Evolutionary conservation across 306 rosid species (phyloP).

Genomic region (Dicorynia guianensis): DNA sequence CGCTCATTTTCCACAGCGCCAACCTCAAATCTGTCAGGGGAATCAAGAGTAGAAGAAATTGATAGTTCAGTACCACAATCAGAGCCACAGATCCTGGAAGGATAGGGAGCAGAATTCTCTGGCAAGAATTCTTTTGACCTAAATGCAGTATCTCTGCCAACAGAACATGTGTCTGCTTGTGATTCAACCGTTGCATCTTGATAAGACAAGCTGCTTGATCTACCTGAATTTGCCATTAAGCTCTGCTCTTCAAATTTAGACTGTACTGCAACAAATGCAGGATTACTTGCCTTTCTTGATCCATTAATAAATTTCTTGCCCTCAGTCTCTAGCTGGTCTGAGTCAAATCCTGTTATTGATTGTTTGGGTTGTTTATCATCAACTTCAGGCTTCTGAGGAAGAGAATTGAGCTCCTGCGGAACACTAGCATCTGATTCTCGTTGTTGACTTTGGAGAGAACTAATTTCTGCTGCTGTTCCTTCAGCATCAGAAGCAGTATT

Average conservation of each 20-base stretch:
- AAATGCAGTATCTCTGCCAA: slow-evolving; percentile 45
- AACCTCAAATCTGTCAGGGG: slow-evolving; percentile 75
- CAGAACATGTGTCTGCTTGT: slow-evolving; percentile 48
- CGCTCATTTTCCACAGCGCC: slow-evolving; percentile 60
- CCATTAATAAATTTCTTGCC: slow-evolving; percentile 62
- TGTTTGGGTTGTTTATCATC: slow-evolving; percentile 59
- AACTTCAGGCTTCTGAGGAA: slow-evolving; percentile 52
- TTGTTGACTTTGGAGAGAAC: slow-evolving; percentile 46
- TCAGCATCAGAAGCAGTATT: slow-evolving; percentile 47
- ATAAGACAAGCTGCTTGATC: slow-evolving; percentile 46
- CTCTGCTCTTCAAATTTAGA: slow-evolving; percentile 77
- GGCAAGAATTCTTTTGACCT: slow-evolving; percentile 55
- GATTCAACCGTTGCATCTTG: slow-evolving; percentile 63
- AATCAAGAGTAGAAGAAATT: slow-evolving; percentile 87
- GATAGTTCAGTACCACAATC: slow-evolving; percentile 88
- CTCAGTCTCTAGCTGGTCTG: slow-evolving; percentile 79
- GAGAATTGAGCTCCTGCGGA: slow-evolving; percentile 48
- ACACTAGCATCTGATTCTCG: slow-evolving; percentile 44
- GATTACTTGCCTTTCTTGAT: slow-evolving; percentile 69
- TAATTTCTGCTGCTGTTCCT: slow-evolving; percentile 44
- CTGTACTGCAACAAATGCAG: slow-evolving; percentile 76
- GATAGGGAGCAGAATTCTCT: slow-evolving; percentile 57
- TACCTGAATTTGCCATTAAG: slow-evolving; percentile 53
- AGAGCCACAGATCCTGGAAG: slow-evolving; percentile 70
- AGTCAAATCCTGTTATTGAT: slow-evolving; percentile 62